Conservation (phyloP, 805 yeast species). For the Candida incommunis region DNA sequence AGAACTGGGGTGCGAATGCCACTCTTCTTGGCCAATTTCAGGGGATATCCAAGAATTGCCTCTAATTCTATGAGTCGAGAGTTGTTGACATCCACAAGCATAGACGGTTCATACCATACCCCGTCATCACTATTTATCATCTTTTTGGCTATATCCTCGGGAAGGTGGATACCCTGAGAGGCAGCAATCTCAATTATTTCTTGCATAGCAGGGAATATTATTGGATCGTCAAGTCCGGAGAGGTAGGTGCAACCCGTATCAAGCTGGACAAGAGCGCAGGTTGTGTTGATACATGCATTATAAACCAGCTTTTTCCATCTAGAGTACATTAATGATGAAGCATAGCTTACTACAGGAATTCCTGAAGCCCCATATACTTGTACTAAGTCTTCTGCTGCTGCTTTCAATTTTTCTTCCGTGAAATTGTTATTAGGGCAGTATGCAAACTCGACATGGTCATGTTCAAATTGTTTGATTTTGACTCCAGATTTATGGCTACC, state of each 20-base stretch:
- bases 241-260: constrained; percentile 43
- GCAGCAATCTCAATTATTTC: constrained; percentile 55
- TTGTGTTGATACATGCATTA: constrained; percentile 53
- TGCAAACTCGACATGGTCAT: constrained; percentile 35
- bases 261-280: constrained; percentile 41
- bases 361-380: constrained; percentile 30
- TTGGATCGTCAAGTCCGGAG: constrained; percentile 27
- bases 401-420: constrained; percentile 22
- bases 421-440: constrained; percentile 16
- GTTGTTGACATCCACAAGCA: constrained; percentile 54
- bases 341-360: constrained; percentile 26
- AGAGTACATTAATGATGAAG: constrained; percentile 32
- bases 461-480: constrained; percentile 33
- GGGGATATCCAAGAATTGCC: constrained; percentile 53
- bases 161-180: constrained; percentile 48
- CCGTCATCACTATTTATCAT: constrained; percentile 48
- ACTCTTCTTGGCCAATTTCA: constrained; percentile 34
- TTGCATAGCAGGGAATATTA: constrained; percentile 47
- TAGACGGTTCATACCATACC: constrained; percentile 51
- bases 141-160: constrained; percentile 31
- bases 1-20: constrained; percentile 46
- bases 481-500: constrained; percentile 45
- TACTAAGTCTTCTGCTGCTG: constrained; percentile 30
- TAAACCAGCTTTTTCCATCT: constrained; percentile 59
- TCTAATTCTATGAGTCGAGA: constrained; percentile 60